A percentile compares a stretch with the other conserved stretches of the same genome.
These are phyloP conservation scores for Phyllosticta citrichinensis DNA, from an alignment of 2,329 filamentous ascomycete genomes.

Conservation along the genomic window DNA sequence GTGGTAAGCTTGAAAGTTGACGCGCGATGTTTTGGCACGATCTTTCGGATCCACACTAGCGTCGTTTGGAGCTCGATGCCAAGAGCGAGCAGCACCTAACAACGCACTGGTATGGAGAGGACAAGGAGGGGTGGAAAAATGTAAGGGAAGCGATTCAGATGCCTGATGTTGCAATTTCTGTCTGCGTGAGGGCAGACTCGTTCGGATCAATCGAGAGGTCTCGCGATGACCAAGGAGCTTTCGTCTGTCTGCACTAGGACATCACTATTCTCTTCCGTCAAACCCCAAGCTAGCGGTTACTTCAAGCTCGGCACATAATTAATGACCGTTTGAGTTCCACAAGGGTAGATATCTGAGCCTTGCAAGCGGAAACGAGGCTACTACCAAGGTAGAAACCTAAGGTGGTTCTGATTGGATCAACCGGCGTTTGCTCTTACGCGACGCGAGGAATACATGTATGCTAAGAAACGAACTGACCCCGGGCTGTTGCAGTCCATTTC, in stretches of 20 bases:
- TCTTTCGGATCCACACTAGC: constrained; percentile 11
- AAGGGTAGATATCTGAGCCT: not conserved
- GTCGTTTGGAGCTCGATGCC: not conserved
- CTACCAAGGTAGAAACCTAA: not conserved
- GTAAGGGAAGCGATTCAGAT: too few relatives aligned
- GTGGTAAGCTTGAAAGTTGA: constrained; percentile 5
- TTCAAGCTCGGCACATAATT: too few relatives aligned
- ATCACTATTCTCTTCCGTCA: too few relatives aligned
- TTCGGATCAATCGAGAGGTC: too few relatives aligned
- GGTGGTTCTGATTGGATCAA: not conserved
- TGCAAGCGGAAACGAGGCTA: not conserved
- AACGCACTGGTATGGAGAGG: not conserved
- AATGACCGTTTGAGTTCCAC: too few relatives aligned
- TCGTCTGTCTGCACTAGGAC: too few relatives aligned
- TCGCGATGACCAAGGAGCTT: too few relatives aligned
- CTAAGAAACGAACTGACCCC: not conserved
- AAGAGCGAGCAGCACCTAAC: not conserved
- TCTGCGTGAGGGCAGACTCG: too few relatives aligned
- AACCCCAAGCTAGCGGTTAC: too few relatives aligned
- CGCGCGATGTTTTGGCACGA: constrained; percentile 14
- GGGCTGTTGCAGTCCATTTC: not conserved
- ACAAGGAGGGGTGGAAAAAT: not conserved
- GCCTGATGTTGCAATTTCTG: too few relatives aligned
- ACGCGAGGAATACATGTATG: too few relatives aligned
- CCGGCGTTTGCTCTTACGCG: not conserved